Evolutionary conservation across 257 asterid species (phyloP), one percentile per base, ranked within the genome.

Genomic region (Coffea eugenioides): DNA sequence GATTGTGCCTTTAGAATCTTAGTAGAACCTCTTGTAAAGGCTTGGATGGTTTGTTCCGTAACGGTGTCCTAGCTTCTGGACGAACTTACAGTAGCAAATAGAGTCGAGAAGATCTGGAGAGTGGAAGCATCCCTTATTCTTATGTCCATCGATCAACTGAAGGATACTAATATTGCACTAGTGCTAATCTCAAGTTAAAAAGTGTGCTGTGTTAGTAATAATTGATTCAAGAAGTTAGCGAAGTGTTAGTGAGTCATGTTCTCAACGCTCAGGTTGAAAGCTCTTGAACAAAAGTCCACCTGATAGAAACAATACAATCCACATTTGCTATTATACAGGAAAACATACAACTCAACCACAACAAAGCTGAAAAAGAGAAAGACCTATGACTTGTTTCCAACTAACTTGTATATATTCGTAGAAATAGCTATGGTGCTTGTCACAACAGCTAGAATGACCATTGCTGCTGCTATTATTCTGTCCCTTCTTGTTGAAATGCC

Each of bases 391-490:
- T 59, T 85, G 45, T 72, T 81, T 51, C 74, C 90, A 11, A 81
- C 68, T 77, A 89, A 73, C 82, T 87, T 90, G 82, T 95, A 90
- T 80, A 95, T 79, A 86, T 91, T 93, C 71, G 92, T 88, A n/a
- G 94, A 90, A 82, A 95, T 92, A 77, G 97, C 96, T 70, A 93
- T 86, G 71, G 79, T 69, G 86, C 98, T 95, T 57, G 97, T 95
- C 69, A 90, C 82, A 27, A 86, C 88, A 65, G 97, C 97, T 67
- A 93, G 83, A 74, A 75, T 41, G 52, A 91, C 82, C 97, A 95
- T 95, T 20, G 86, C 61, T 61, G 88, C 77, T 77, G 96, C 98
- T 14, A 91, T 86, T 59, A 86, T 84, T 90, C 86, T 95, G 92
- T 95, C 99, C 88, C 81, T 92, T 34, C 85, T 71, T 18, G 97